Evolutionary conservation across 2,329 filamentous ascomycete species (phyloP), one percentile per base, ranked within the genome.

Genomic region (Verticillium klebahnii): DNA sequence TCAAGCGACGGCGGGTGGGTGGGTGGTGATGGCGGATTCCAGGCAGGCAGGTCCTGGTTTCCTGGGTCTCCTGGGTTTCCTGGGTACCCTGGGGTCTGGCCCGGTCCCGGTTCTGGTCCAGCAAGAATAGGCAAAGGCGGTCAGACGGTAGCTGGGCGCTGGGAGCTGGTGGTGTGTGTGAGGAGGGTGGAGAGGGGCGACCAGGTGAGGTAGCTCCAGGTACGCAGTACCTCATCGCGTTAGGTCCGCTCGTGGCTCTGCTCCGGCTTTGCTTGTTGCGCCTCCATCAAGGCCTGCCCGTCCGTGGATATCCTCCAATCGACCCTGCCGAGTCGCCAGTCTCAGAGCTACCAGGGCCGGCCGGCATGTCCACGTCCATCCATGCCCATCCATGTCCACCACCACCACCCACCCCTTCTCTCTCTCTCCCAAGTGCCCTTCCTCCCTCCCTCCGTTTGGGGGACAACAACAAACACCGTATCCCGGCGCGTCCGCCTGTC

Each of bases 291-390:
- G 34, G 34, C 34, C 9, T 36, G 34, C 9, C 34, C 34, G 14
- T 36, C 34, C 34, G 3, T 36, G 9, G 9, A 9, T 14, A 36
- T 36, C 34, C 34, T 36, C 54, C 55, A 58, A 58, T 60, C 58
- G 60, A 62, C 60, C 60, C 62, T 62, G 60, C 60, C 60, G 55
- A 62, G 55, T 63, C 31, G 5, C 54, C 60, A 64, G 63, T 64
- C 62, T 64, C 62, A 64, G 61, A 62, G 60, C 60, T 40, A 60
- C 56, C 60, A 63, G 52, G 62, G 55, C 61, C 54, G 32, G 58
- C 57, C 58, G 39, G 40, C 39, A 52, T 37, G 17, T 40, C 9
- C 34, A 36, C 2, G 17, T 40, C 9, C 34, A 36, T 36, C 37
- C 37, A 17, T 40, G 37, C 37, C 37, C 37, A 40, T 15, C 37